Conservation (phyloP, 164 flowering plant genomes). For the Tetracentron sinense region DNA sequence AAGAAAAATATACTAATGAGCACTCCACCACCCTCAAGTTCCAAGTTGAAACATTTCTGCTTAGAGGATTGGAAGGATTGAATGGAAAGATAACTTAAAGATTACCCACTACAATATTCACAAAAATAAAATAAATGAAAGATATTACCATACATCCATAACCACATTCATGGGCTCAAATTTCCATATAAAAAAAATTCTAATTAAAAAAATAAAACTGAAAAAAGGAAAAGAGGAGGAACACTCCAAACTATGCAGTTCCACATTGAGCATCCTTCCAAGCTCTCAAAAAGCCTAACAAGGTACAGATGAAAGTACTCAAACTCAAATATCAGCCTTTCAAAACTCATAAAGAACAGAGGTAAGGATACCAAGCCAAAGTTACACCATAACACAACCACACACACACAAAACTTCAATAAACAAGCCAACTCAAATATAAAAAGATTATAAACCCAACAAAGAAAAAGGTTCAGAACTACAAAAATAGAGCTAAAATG, state of each 20-base stretch:
- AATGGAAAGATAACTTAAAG: too few species aligned
- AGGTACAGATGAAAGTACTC: background rate
- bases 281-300: background rate
- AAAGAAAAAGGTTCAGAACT: background rate
- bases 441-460: background rate
- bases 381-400: too few species aligned
- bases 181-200: background rate
- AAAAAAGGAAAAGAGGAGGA: background rate
- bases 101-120: too few species aligned
- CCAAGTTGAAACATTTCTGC: background rate
- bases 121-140: too few species aligned
- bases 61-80: background rate
- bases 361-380: too few species aligned
- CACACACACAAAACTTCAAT: too few species aligned
- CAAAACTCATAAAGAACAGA: too few species aligned
- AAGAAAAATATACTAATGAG: slow-evolving; percentile 1
- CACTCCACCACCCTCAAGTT: background rate
- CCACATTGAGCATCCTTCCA: background rate
- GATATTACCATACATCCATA: background rate
- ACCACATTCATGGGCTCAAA: background rate
- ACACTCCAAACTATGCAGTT: background rate
- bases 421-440: too few species aligned
- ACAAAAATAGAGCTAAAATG: background rate
- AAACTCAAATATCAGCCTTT: background rate
- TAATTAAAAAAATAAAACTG: background rate